Percentiles rank a stretch among this genome's conserved stretches.
phyloP scores from a whole-genome alignment of 345 rosid species.

The Cochlearia excelsa region DNA sequence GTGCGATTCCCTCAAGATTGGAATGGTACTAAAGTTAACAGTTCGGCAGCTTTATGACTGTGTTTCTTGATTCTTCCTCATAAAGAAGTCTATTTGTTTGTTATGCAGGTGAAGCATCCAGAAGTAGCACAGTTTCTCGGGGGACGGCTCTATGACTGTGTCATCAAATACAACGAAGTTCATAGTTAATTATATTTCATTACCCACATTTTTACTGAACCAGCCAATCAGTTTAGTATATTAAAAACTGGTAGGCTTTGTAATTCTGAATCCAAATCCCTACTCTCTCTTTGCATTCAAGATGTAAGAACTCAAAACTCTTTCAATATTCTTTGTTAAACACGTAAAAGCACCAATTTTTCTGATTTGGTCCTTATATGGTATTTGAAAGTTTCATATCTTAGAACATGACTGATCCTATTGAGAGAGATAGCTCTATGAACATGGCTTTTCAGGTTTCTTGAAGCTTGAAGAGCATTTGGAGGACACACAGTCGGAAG shows the following conservation, averaged over 20 bases:
- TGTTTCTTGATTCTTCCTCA: background rate
- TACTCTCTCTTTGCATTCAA: constrained; percentile 24
- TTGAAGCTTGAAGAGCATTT: constrained; percentile 8
- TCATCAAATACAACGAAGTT: constrained; percentile 76
- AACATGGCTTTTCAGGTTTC: constrained; percentile 12
- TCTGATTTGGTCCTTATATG: constrained; percentile 11
- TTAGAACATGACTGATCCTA: background rate
- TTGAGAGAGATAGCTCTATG: background rate
- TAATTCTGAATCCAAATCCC: constrained; percentile 14
- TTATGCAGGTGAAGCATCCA: constrained; percentile 77
- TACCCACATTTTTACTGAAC: constrained; percentile 19
- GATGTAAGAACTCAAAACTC: constrained; percentile 17
- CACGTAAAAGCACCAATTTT: constrained; percentile 3
- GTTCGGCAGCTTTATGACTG: background rate
- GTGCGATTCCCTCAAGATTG: constrained; percentile 94
- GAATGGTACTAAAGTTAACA: constrained; percentile 54
- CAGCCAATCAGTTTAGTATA: constrained; percentile 16
- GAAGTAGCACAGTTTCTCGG: constrained; percentile 97
- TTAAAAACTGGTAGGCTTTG: constrained; percentile 25
- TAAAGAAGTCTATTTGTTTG: background rate
- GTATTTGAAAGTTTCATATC: constrained; percentile 6
- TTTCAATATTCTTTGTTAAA: constrained; percentile 11
- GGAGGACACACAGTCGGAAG: background rate
- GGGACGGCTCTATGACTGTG: constrained; percentile 94
- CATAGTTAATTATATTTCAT: constrained; percentile 21